Evolutionary conservation across 768 basidiomycete genomes (phyloP).

Genomic region (Cystobasidium ongulense): DNA sequence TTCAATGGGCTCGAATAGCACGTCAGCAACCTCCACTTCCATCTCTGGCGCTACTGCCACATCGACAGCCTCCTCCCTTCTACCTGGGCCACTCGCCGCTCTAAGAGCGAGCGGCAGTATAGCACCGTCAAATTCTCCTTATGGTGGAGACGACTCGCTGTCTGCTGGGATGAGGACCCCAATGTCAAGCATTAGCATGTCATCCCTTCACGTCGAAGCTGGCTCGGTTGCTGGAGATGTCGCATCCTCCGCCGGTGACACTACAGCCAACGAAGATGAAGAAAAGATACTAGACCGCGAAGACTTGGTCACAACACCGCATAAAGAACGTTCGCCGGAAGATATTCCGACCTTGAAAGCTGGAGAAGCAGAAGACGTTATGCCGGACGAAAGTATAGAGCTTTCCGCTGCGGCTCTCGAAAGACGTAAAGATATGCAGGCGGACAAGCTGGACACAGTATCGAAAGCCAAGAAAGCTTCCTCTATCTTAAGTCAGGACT

Average conservation of each 20-base stretch:
- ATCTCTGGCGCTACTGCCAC: conserved; percentile 12
- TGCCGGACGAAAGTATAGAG: not conserved
- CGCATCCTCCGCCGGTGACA: conserved; percentile 1
- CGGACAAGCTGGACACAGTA: not conserved
- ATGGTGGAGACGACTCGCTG: not conserved
- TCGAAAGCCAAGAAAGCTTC: not conserved
- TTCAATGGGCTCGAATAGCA: conserved; percentile 14
- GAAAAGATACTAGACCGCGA: not conserved
- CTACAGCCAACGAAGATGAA: conserved; percentile 17
- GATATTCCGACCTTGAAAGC: not conserved
- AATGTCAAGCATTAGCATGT: conserved; percentile 14
- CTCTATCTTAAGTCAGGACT: not conserved
- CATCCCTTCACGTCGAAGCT: conserved; percentile 15
- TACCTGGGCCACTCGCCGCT: conserved; percentile 6
- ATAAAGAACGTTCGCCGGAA: not conserved
- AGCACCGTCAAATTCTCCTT: not conserved
- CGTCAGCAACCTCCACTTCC: conserved; percentile 1
- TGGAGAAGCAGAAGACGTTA: not conserved
- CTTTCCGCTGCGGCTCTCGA: not conserved
- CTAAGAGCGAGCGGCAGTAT: not conserved
- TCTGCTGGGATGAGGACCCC: conserved; percentile 17
- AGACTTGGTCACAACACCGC: not conserved
- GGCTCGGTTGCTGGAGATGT: conserved; percentile 12
- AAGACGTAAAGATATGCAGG: not conserved
- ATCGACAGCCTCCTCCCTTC: conserved; percentile 19